A percentile compares a stretch with the other conserved stretches of the same genome.
Evolutionary conservation across 208 protist species (phyloP).

Genomic region (Trypanosoma mega): DNA sequence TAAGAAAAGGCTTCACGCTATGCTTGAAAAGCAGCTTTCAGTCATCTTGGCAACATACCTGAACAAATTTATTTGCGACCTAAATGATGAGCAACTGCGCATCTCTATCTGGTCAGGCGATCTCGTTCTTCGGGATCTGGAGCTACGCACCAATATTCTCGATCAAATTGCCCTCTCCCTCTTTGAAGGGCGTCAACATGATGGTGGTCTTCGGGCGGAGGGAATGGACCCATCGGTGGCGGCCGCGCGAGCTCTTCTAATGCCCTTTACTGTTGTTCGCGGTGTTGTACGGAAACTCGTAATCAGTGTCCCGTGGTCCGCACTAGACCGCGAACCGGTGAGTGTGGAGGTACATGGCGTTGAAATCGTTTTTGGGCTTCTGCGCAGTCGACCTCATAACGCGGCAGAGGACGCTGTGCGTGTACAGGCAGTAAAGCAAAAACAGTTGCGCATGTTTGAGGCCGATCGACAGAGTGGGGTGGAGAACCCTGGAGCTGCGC

Average conservation of each 20-base stretch:
- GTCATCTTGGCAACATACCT: slow-evolving; percentile 61
- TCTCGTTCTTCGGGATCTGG: slow-evolving; percentile 63
- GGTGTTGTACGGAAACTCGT: slow-evolving; percentile 61
- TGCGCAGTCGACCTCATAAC: slow-evolving; percentile 50
- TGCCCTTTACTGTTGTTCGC: slow-evolving; percentile 72
- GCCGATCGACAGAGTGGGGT: too few species aligned
- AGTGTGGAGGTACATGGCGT: slow-evolving; percentile 63
- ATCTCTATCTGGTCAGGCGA: slow-evolving; percentile 83
- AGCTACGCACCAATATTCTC: slow-evolving; percentile 60
- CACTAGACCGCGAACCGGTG: slow-evolving; percentile 63
- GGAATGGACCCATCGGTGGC: slow-evolving; percentile 16
- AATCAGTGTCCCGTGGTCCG: slow-evolving; percentile 77
- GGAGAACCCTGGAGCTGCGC: too few species aligned
- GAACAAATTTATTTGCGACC: slow-evolving; percentile 65
- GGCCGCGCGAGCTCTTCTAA: slow-evolving; percentile 46
- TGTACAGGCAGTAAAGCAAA: slow-evolving; percentile 51
- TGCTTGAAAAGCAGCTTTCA: slow-evolving; percentile 79
- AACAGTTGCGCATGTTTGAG: slow-evolving; percentile 59
- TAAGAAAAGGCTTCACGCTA: too few species aligned
- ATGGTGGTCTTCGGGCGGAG: not conserved
- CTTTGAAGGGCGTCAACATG: slow-evolving; percentile 6
- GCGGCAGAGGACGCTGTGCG: slow-evolving; percentile 56
- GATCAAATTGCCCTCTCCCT: slow-evolving; percentile 47
- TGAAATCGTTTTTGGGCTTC: slow-evolving; percentile 67
- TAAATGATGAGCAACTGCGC: slow-evolving; percentile 73